Conservation (phyloP, 441 rosid species). For the Arabidopsis lyrata region DNA sequence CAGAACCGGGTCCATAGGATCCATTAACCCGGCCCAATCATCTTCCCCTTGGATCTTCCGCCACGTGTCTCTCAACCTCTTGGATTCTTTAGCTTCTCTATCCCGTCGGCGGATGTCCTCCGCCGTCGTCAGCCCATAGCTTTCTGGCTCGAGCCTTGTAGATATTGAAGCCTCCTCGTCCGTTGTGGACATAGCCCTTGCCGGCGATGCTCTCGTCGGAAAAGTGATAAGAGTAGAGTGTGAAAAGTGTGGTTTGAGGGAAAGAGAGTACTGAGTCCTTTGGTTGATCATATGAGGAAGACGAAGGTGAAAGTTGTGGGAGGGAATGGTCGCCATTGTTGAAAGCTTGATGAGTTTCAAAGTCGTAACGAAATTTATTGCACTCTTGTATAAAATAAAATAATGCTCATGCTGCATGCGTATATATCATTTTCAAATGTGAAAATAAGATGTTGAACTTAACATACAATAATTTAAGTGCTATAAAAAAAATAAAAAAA, state of each 20-base stretch:
- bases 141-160: slow-evolving; percentile 47
- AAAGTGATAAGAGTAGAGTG: not conserved
- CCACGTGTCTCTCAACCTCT: slow-evolving; percentile 54
- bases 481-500: too few relatives aligned
- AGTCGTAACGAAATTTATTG: not conserved
- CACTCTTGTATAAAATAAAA: not conserved
- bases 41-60: slow-evolving; percentile 61
- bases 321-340: slow-evolving; percentile 54
- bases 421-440: too few relatives aligned
- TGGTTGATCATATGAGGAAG: slow-evolving; percentile 37
- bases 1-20: slow-evolving; percentile 63
- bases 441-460: too few relatives aligned
- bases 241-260: slow-evolving; percentile 18
- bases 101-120: slow-evolving; percentile 38
- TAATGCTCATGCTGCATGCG: too few relatives aligned
- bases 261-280: not conserved
- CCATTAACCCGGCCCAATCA: slow-evolving; percentile 65
- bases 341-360: slow-evolving; percentile 27
- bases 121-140: slow-evolving; percentile 32
- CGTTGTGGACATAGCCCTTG: slow-evolving; percentile 45
- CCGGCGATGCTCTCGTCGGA: not conserved
- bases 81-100: slow-evolving; percentile 36
- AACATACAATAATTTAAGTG: too few relatives aligned
- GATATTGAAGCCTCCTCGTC: slow-evolving; percentile 49
- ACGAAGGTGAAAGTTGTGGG: slow-evolving; percentile 35